These are phyloP conservation scores for Onygenales sp. DNA, from an alignment of 2,329 filamentous ascomycete genomes.

Conservation along the genomic window DNA sequence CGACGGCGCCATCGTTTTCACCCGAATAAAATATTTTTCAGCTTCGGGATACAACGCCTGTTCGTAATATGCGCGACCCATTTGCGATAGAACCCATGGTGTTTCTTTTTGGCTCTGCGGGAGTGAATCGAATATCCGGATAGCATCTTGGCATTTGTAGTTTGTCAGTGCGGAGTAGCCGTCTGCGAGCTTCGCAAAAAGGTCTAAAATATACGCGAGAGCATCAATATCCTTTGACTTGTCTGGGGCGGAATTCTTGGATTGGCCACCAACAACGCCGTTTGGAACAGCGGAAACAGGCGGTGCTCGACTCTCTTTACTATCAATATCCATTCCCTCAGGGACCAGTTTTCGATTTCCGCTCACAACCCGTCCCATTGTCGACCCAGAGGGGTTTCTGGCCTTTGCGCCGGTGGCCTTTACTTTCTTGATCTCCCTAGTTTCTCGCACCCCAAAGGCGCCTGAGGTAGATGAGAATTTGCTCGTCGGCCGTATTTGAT, in stretches of 20 bases:
- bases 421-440: slow-evolving; percentile 73
- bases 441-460: slow-evolving; percentile 50
- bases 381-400: slow-evolving; percentile 56
- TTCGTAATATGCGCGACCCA: slow-evolving; percentile 87
- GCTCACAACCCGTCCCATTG: slow-evolving; percentile 78
- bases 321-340: slow-evolving; percentile 59
- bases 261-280: slow-evolving; percentile 16
- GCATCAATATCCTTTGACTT: slow-evolving; percentile 62
- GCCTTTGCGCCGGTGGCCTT: slow-evolving; percentile 64
- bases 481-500: slow-evolving; percentile 57
- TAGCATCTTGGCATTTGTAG: slow-evolving; percentile 68
- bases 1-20: slow-evolving; percentile 71
- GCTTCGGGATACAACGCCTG: slow-evolving; percentile 77
- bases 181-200: slow-evolving; percentile 70
- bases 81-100: slow-evolving; percentile 83
- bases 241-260: slow-evolving; percentile 37
- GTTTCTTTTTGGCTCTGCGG: slow-evolving; percentile 73
- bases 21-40: slow-evolving; percentile 72
- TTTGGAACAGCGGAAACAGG: slow-evolving; percentile 21
- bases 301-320: slow-evolving; percentile 45
- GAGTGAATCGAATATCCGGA: slow-evolving; percentile 63
- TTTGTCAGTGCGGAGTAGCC: slow-evolving; percentile 71
- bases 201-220: slow-evolving; percentile 64
- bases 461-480: slow-evolving; percentile 53
- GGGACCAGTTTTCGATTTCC: slow-evolving; percentile 74